phyloP scores from a whole-genome alignment of 2,329 filamentous ascomycete genomes.

The Capronia americana region DNA sequence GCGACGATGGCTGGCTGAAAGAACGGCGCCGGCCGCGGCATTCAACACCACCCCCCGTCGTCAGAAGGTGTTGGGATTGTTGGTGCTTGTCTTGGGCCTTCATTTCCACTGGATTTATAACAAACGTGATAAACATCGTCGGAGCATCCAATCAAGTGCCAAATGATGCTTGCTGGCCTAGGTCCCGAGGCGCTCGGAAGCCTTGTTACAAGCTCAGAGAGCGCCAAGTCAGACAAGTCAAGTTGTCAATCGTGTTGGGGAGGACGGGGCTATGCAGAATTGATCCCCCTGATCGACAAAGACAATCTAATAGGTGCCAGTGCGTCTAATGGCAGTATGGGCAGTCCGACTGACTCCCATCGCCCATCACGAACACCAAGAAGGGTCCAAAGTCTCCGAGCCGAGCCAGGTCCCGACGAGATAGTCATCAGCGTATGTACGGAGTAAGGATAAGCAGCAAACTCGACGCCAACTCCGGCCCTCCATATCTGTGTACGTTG shows the following conservation, averaged over 20 bases:
- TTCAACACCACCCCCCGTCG: not conserved
- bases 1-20: slow-evolving; percentile 17
- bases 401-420: not conserved
- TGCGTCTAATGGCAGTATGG: not conserved
- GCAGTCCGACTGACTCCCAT: not conserved
- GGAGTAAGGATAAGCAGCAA: no score
- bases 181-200: not conserved
- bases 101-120: not conserved
- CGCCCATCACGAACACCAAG: not conserved
- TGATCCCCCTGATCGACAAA: slow-evolving; percentile 2
- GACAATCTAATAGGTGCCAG: not conserved
- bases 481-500: not conserved
- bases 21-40: slow-evolving; percentile 5
- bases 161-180: not conserved
- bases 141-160: slow-evolving; percentile 7
- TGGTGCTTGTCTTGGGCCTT: not conserved
- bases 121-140: not conserved
- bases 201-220: not conserved
- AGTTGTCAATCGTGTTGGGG: not conserved
- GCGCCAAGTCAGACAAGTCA: not conserved
- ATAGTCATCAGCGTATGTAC: not conserved
- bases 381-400: not conserved
- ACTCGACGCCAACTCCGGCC: not conserved
- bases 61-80: not conserved
- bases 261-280: not conserved